Conservation (phyloP, 768 basidiomycete genomes). For the Exidia glandulosa region DNA sequence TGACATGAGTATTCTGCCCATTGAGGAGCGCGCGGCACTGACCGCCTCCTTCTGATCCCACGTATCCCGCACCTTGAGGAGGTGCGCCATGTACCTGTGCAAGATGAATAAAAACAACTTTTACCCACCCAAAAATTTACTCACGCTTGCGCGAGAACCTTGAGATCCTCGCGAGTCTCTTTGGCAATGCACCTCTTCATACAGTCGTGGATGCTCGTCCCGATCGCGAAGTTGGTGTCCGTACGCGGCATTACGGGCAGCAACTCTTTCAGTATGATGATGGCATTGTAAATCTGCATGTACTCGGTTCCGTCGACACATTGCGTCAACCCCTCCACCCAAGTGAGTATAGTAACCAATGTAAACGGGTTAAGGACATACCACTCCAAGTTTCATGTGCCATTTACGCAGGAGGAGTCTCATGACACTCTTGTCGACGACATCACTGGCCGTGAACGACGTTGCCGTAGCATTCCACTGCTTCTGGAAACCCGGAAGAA, state of each 20-base stretch:
- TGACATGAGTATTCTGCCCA: too few relatives aligned
- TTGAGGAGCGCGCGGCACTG: too few relatives aligned
- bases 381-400: constrained; percentile 66
- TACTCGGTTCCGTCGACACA: constrained; percentile 85
- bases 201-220: constrained; percentile 42
- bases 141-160: constrained; percentile 68
- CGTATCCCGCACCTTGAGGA: too few relatives aligned
- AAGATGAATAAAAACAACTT: not conserved
- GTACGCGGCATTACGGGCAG: constrained; percentile 79
- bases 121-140: constrained; percentile 14
- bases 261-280: constrained; percentile 86
- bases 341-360: constrained; percentile 2
- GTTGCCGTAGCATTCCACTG: constrained; percentile 34
- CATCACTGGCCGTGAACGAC: constrained; percentile 33
- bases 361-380: constrained; percentile 23
- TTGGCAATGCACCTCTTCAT: constrained; percentile 58
- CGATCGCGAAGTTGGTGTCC: constrained; percentile 40
- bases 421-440: constrained; percentile 63
- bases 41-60: too few relatives aligned
- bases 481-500: constrained; percentile 61
- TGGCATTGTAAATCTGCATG: constrained; percentile 97
- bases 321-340: constrained; percentile 57
- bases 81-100: not conserved
- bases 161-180: constrained; percentile 77
- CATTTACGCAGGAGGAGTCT: constrained; percentile 69